Evolutionary conservation across 345 rosid species (phyloP), one percentile per base, ranked within the genome.

Genomic region (Abelmoschus esculentus): DNA sequence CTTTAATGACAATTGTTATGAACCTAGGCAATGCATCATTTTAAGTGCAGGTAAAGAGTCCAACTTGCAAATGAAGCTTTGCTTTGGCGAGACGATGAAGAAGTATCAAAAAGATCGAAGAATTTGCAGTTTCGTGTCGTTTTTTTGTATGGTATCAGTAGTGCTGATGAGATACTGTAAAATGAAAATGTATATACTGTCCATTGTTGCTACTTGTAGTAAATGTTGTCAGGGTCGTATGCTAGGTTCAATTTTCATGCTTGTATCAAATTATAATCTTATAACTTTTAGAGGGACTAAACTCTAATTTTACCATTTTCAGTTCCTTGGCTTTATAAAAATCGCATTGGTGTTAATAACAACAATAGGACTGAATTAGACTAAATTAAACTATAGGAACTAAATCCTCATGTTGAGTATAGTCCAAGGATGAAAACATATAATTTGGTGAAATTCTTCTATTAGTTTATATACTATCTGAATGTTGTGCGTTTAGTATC

Each of bases 101-200:
- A 0, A n/a, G 19, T 50, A 15, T n/a, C 8, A 2, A 50, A 50
- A n/a, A 5, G 19, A 6, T 50, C n/a, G 57, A 53, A n/a, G 57
- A 53, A 53, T 53, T 53, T 17, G 57, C 55, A 0, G 32, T 36
- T 66, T 5, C 40, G 13, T 6, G 56, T 15, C 28, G 56, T 47
- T 66, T 66, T 47, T 66, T 34, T 46, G 14, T 49, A 29, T 49
- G 57, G 57, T 66, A 8, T 14, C 49, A 3, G 15, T 49, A n/a
- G 44, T 66, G 70, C 22, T 49, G 44, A 29, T 11, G 32, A 44
- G 68, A 64, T 42, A 36, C 18, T 28, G 69, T 47, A 14, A n/a
- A 66, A 66, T 15, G 57, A 66, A 18, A 66, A 44, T 64, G 68
- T 44, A 22, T 63, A 64, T 64, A 31, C 53, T 44, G 53, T 42